Evolutionary conservation across 306 rosid species (phyloP), one percentile per base, ranked within the genome.

Genomic region (Cucurbita moschata): DNA sequence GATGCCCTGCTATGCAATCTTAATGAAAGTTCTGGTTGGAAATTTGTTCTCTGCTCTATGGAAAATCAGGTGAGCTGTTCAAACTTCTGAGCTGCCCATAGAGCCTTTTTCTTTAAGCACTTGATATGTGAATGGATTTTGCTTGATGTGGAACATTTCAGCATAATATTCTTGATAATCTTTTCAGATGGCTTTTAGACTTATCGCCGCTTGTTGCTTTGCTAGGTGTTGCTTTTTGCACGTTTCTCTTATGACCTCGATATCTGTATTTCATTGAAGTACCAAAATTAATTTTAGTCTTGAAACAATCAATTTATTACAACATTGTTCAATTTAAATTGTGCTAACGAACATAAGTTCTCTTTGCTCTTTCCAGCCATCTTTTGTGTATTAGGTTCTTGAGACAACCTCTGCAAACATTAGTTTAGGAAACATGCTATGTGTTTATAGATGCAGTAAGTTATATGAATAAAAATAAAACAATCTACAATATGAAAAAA

Each of bases 1-100:
- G 99, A 94, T 89, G 97, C 99, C 67, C 96, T 94, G 64, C 74
- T 94, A 75, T 91, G 97, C 87, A 94, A 94, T 82, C 89, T 94
- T 77, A 85, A 86, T 71, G 81, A 62, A 73, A 57, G 55, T 73
- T 75, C 76, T 79, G 92, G 86, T 69, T 94, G 99, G 99, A 91
- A 85, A 82, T 94, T 94, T 70, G 92, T 82, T 16, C 97, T 94
- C 59, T 94, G 99, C 81, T 91, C 97, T 47, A 91, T 94, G 97
- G 99, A 94, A 81, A 89, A 94, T 77, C 85, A 81, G 92, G 99
- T 91, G 68, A 85, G 81, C 63, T 79, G 55, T 69, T 26, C 58
- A 69, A 75, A 76, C 19, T 14, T 49, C 14, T 23, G 80, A 79
- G 30, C 71, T 57, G 26, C 63, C 73, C 51, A 11, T 73, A 70